Percentiles rank a stretch among this genome's conserved stretches.
These are phyloP conservation scores for Penicillium sp. DNA, from an alignment of 2,329 filamentous ascomycete species.

Conservation along the genomic window DNA sequence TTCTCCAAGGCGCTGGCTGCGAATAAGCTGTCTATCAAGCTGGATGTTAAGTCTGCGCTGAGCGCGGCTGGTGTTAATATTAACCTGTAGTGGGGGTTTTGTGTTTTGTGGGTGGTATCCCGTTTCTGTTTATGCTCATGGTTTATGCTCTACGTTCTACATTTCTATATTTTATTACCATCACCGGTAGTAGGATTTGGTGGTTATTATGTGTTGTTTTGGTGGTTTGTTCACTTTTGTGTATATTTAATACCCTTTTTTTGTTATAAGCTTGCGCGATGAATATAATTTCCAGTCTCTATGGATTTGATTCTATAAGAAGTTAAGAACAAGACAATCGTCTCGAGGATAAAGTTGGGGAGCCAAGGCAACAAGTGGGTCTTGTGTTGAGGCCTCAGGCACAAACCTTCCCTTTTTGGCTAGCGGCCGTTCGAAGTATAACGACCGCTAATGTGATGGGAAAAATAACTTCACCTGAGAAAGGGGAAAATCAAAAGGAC, in stretches of 20 bases:
- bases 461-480: too few relatives aligned
- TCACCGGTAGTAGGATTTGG: neutral
- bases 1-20: constrained; percentile 52
- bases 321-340: too few relatives aligned
- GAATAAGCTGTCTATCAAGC: constrained; percentile 45
- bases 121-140: neutral
- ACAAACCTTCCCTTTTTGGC: too few relatives aligned
- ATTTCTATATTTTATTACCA: neutral
- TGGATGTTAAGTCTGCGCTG: constrained; percentile 46
- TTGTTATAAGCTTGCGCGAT: neutral
- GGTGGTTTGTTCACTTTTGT: neutral
- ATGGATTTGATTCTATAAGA: too few relatives aligned
- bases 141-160: neutral
- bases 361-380: too few relatives aligned
- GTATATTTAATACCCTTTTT: constrained; percentile 9
- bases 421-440: too few relatives aligned
- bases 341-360: too few relatives aligned
- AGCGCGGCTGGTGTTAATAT: constrained; percentile 18
- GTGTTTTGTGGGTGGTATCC: neutral
- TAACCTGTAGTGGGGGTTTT: neutral
- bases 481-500: too few relatives aligned
- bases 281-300: neutral
- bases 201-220: neutral
- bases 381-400: too few relatives aligned
- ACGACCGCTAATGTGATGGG: too few relatives aligned